A percentile compares a stretch with the other conserved stretches of the same genome.
phyloP scores from a whole-genome alignment of 1,139 yeast genomes.

The Ogataea hybrid region DNA sequence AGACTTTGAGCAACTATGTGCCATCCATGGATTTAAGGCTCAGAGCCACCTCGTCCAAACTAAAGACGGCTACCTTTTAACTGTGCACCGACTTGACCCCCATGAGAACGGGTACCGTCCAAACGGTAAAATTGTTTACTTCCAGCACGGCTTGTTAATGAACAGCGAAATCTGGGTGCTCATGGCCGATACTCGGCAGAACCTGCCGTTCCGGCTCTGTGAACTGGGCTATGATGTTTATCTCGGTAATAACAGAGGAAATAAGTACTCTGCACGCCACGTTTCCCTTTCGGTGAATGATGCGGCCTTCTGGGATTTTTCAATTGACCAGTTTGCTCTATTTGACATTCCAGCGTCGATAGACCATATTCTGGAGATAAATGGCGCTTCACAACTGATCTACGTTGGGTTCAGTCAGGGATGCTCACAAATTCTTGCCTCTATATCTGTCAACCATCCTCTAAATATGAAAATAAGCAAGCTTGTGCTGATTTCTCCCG shows the following conservation, averaged over 20 bases:
- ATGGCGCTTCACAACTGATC: slow-evolving; percentile 44
- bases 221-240: slow-evolving; percentile 89
- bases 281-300: slow-evolving; percentile 38
- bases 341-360: slow-evolving; percentile 79
- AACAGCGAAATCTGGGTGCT: slow-evolving; percentile 81
- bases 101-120: slow-evolving; percentile 27
- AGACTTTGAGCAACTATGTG: slow-evolving; percentile 28
- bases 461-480: slow-evolving; percentile 67
- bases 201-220: slow-evolving; percentile 73
- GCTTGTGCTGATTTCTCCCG: slow-evolving; percentile 72
- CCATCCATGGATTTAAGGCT: slow-evolving; percentile 27
- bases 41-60: slow-evolving; percentile 33
- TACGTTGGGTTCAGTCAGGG: slow-evolving; percentile 92
- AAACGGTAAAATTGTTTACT: slow-evolving; percentile 54
- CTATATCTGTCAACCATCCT: slow-evolving; percentile 66
- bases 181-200: slow-evolving; percentile 56
- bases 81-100: slow-evolving; percentile 33
- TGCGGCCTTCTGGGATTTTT: slow-evolving; percentile 73
- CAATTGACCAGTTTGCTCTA: slow-evolving; percentile 81
- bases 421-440: slow-evolving; percentile 86
- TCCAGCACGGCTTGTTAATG: slow-evolving; percentile 93
- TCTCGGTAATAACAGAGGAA: slow-evolving; percentile 89
- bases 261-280: slow-evolving; percentile 62
- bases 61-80: slow-evolving; percentile 30
- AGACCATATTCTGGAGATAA: slow-evolving; percentile 54